Evolutionary conservation across 768 basidiomycete species (phyloP).

Genomic region (Auriscalpium vulgare): DNA sequence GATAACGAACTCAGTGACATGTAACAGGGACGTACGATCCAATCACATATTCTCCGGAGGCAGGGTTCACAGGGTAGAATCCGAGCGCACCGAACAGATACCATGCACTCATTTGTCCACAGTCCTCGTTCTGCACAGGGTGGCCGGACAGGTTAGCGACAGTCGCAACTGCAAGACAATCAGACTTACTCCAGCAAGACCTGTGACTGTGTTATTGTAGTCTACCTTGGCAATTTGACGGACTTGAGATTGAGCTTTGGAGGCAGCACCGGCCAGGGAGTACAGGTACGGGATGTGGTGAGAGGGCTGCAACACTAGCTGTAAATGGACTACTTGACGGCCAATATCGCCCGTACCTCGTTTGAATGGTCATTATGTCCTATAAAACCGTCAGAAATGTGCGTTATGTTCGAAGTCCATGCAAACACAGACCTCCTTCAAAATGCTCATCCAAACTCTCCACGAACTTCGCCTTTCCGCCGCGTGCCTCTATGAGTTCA

Average conservation of each 20-base stretch:
- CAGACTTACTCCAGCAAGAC: constrained; percentile 58
- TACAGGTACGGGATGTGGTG: constrained; percentile 86
- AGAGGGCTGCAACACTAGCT: constrained; percentile 44
- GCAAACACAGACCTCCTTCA: constrained; percentile 30
- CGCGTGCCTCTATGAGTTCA: constrained; percentile 51
- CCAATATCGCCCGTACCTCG: constrained; percentile 39
- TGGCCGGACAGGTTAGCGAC: background rate
- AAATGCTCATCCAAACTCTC: constrained; percentile 55
- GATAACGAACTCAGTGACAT: too few relatives aligned
- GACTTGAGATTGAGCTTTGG: constrained; percentile 63
- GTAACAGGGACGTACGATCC: constrained; percentile 45
- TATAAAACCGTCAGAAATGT: constrained; percentile 9
- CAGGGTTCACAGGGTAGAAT: constrained; percentile 81
- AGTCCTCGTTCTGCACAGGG: constrained; percentile 66
- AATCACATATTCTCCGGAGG: constrained; percentile 65
- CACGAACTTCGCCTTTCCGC: constrained; percentile 61
- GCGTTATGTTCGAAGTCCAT: background rate
- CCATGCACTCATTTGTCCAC: constrained; percentile 89
- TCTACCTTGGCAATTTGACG: constrained; percentile 54
- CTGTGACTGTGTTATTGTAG: constrained; percentile 61
- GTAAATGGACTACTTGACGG: background rate
- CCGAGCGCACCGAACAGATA: constrained; percentile 77
- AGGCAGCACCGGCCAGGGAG: constrained; percentile 60
- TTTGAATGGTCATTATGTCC: constrained; percentile 79
- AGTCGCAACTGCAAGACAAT: background rate